Evolutionary conservation across 108 stramenopile genomes (phyloP).

Genomic region (Mayamaea pseudoterrestris): DNA sequence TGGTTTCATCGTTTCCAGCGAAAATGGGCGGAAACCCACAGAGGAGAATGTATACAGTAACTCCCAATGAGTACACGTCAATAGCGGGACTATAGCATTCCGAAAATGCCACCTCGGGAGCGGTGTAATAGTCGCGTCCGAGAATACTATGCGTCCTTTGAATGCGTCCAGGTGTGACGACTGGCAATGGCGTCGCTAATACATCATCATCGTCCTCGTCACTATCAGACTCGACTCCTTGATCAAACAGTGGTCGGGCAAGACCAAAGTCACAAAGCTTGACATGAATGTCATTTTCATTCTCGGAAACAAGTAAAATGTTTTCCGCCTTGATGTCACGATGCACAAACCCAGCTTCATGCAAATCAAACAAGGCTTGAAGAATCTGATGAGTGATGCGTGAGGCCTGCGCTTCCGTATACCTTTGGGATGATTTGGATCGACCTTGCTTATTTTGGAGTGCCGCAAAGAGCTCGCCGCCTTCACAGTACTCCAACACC

Average conservation of each 20-base stretch:
- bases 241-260: conserved; percentile 29
- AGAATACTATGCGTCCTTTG: conserved; percentile 36
- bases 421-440: conserved; percentile 22
- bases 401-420: conserved; percentile 58
- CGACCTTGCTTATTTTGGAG: conserved; percentile 31
- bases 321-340: conserved; percentile 88
- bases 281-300: conserved; percentile 39
- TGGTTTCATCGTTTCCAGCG: conserved; percentile 8
- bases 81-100: conserved; percentile 51
- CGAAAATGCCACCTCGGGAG: conserved; percentile 79
- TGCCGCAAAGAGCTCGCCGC: conserved; percentile 79
- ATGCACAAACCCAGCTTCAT: conserved; percentile 53
- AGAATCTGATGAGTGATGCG: conserved; percentile 62
- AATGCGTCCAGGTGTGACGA: conserved; percentile 25
- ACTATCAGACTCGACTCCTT: too few species aligned
- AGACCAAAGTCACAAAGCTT: conserved; percentile 85
- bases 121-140: conserved; percentile 56
- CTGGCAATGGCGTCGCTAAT: too few species aligned
- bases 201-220: conserved; percentile 17
- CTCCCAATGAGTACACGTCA: conserved; percentile 94
- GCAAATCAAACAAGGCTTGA: conserved; percentile 45
- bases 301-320: conserved; percentile 39
- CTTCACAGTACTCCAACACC: conserved; percentile 72
- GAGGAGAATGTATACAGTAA: conserved; percentile 92
- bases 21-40: conserved; percentile 87